Conservation (phyloP, 2,329 filamentous ascomycete species). For the Lachnellula hyalina region DNA sequence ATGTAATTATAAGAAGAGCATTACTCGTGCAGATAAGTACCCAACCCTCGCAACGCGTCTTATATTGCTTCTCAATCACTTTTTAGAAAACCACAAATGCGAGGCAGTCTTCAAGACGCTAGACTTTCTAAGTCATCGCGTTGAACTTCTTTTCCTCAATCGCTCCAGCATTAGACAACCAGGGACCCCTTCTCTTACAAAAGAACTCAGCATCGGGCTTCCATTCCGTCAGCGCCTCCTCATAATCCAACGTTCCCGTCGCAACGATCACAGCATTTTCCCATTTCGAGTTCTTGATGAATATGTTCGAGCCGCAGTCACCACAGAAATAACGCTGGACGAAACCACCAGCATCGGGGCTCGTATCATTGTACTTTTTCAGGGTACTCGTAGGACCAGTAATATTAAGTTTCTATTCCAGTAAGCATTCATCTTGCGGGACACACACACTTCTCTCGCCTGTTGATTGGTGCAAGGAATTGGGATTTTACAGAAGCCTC, state of each 20-base stretch:
- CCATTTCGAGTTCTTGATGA: not conserved
- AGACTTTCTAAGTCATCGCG: not conserved
- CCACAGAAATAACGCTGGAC: conserved; percentile 8
- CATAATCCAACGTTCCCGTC: conserved; percentile 3
- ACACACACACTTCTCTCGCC: not conserved
- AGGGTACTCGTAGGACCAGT: not conserved
- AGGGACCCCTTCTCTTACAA: conserved; percentile 8
- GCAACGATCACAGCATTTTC: not conserved
- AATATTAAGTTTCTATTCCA: conserved; percentile 1
- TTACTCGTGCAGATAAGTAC: too few relatives aligned
- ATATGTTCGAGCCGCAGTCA: conserved; percentile 8
- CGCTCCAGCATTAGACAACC: conserved; percentile 1
- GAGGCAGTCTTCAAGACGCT: not conserved
- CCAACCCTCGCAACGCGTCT: too few relatives aligned
- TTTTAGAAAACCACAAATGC: too few relatives aligned
- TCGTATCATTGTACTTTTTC: conserved; percentile 1
- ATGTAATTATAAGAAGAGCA: too few relatives aligned
- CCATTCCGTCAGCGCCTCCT: conserved; percentile 4
- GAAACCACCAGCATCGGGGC: not conserved
- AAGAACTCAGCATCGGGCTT: conserved; percentile 5
- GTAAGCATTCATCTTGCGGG: not conserved
- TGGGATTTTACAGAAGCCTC: conserved; percentile 1
- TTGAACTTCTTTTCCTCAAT: conserved; percentile 1
- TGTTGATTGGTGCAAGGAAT: not conserved
- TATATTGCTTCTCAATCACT: too few relatives aligned